Evolutionary conservation across 768 basidiomycete genomes (phyloP), one percentile per base, ranked within the genome.

Genomic region (Macrolepiota fuliginosa): DNA sequence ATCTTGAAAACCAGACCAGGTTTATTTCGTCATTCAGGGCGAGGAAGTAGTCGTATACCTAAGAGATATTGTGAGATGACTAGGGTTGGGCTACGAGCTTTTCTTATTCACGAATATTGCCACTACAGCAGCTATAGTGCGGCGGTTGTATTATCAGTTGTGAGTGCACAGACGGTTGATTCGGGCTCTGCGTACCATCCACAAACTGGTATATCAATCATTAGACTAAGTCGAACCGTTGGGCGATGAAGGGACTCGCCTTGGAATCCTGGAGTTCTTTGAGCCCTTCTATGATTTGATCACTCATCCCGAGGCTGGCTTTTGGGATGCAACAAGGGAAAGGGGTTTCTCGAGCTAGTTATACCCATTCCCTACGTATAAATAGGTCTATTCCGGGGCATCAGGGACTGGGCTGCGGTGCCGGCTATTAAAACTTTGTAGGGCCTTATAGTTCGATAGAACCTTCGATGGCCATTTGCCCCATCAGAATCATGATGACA

Each of bases 31-130:
- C 40, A 13, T 60, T 25, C 10, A 60, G 17, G 37, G 50, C 42
- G 2, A 60, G 17, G 7, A 54, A 11, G 25, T 27, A 60, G 17
- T 60, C 58, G 22, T 53, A 60, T 4, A 53, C 15, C 58, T 60
- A 9, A 42, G 29, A 32, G 7, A 7, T 3, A 7, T n/a, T n/a
- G 29, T 32, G 7, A 32, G 29, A 7, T 32, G 7, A 32, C 7
- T n/a, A n/a, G n/a, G 29, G 29, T 7, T 7, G 7, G 7, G 7
- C 7, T 3, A 7, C 29, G 29, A 32, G 29, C 29, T n/a, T 32
- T 32, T 7, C 19, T 19, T 3, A 45, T 15, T n/a, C 2, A 45
- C 42, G 17, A n/a, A 45, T 45, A 45, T 45, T 45, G 42, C 42
- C 42, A 45, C 42, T 45, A 45, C 42, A 9, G 42, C 17, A 9